These are phyloP conservation scores for Thyridium curvatum DNA, from an alignment of 2,329 filamentous ascomycete genomes.

Conservation along the genomic window DNA sequence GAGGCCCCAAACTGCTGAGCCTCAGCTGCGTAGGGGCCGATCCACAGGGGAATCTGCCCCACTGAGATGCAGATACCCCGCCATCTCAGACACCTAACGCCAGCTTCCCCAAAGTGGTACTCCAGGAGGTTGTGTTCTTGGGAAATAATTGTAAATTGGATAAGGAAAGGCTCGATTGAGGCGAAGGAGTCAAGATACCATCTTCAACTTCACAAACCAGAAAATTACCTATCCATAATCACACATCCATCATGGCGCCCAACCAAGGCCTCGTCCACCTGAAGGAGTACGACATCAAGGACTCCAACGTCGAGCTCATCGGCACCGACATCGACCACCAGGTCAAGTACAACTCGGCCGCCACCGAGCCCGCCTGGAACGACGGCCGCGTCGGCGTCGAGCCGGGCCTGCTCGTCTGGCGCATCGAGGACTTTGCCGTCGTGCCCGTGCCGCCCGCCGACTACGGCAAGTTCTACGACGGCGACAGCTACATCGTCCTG, in stretches of 20 bases:
- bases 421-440: slow-evolving; percentile 62
- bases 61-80: too few relatives aligned
- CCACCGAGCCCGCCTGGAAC: slow-evolving; percentile 62
- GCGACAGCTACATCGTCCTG: slow-evolving; percentile 63
- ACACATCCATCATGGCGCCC: slow-evolving; percentile 60
- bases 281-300: slow-evolving; percentile 60
- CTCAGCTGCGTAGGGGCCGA: too few relatives aligned
- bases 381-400: slow-evolving; percentile 44
- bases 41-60: too few relatives aligned
- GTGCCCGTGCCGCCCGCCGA: slow-evolving; percentile 51
- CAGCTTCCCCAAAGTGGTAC: too few relatives aligned
- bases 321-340: slow-evolving; percentile 58
- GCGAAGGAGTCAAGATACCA: too few relatives aligned
- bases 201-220: too few relatives aligned
- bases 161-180: too few relatives aligned
- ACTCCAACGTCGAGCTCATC: slow-evolving; percentile 63
- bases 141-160: too few relatives aligned
- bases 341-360: slow-evolving; percentile 61
- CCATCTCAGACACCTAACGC: too few relatives aligned
- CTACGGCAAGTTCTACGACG: slow-evolving; percentile 57
- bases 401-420: slow-evolving; percentile 56
- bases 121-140: too few relatives aligned
- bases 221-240: too few relatives aligned
- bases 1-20: too few relatives aligned
- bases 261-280: slow-evolving; percentile 55